phyloP scores from a whole-genome alignment of 176 grass and related monocot species.

The Typha latifolia region DNA sequence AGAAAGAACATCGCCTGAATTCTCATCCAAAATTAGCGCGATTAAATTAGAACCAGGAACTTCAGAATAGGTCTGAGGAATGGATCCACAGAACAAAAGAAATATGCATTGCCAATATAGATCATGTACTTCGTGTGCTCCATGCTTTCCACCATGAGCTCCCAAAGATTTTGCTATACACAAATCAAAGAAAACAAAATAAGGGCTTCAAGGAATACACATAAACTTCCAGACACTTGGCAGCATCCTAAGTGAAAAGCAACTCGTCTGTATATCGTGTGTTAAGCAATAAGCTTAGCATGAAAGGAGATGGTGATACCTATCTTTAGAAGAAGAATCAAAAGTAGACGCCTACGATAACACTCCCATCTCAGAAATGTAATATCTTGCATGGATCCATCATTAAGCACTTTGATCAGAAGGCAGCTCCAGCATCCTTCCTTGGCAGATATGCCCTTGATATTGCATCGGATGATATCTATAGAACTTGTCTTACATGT shows the following conservation, averaged over 20 bases:
- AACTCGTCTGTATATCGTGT: background rate
- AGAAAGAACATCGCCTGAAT: constrained; percentile 28
- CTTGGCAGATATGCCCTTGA: constrained; percentile 27
- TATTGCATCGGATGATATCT: constrained; percentile 13
- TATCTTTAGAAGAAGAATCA: constrained; percentile 63
- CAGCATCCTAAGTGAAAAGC: background rate
- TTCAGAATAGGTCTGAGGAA: constrained; percentile 35
- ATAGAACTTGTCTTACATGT: background rate
- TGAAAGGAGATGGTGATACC: constrained; percentile 30
- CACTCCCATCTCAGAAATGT: constrained; percentile 41
- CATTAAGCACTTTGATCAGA: constrained; percentile 33
- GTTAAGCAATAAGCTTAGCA: background rate
- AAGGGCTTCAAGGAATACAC: background rate
- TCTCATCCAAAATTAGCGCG: constrained; percentile 39
- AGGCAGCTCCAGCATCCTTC: constrained; percentile 67
- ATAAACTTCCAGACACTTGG: background rate
- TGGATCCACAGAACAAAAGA: constrained; percentile 45
- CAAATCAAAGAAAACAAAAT: constrained; percentile 6
- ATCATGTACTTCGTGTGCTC: constrained; percentile 55
- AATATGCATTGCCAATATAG: constrained; percentile 61
- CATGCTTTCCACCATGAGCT: constrained; percentile 30
- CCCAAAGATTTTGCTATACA: constrained; percentile 49
- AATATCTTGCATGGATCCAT: constrained; percentile 45
- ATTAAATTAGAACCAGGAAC: constrained; percentile 28
- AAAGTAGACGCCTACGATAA: constrained; percentile 27